Percentiles rank a stretch among this genome's conserved stretches.
Evolutionary conservation across 305 asterid species (phyloP).

Genomic region (Fraxinus floribunda): DNA sequence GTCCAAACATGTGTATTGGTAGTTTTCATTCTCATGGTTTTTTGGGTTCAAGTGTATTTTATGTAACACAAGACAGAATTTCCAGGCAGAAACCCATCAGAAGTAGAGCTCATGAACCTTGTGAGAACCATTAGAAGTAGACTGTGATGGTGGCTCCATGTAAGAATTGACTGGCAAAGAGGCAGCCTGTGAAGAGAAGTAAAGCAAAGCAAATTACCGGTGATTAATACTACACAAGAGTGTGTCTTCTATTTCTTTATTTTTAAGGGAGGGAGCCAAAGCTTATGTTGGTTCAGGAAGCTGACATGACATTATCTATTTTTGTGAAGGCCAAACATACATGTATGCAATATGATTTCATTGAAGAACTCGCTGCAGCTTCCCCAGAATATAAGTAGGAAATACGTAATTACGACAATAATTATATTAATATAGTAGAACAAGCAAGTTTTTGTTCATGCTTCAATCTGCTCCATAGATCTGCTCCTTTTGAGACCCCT

Average conservation of each 20-base stretch:
- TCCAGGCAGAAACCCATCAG: background rate
- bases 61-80: background rate
- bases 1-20: background rate
- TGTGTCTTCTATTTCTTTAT: background rate
- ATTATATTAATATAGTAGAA: constrained; percentile 4
- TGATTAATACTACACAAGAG: background rate
- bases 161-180: constrained; percentile 47
- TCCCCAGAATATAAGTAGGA: constrained; percentile 22
- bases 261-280: background rate
- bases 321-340: background rate
- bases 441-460: constrained; percentile 26
- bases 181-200: no score
- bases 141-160: constrained; percentile 55
- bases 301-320: background rate
- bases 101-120: constrained; percentile 29
- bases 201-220: no score
- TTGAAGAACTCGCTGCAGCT: constrained; percentile 44
- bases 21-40: background rate
- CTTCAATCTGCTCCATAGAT: constrained; percentile 63
- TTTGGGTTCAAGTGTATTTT: background rate
- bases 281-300: background rate
- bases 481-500: constrained; percentile 39
- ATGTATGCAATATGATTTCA: background rate
- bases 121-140: constrained; percentile 43
- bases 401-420: background rate